Evolutionary conservation across 2,329 filamentous ascomycete species (phyloP).

Genomic region (Claviceps arundinis): DNA sequence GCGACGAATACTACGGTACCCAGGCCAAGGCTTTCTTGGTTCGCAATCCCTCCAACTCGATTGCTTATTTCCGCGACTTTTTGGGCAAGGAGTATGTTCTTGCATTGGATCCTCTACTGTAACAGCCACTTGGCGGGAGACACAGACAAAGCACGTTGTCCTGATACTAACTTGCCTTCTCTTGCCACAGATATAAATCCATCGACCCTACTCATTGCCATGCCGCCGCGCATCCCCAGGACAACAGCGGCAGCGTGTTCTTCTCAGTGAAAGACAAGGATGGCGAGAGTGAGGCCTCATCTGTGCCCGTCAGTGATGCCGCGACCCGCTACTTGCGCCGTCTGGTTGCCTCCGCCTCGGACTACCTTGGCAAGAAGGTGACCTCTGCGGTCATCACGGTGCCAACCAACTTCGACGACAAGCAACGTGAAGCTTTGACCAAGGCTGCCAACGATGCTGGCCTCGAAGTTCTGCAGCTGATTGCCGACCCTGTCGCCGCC

Average conservation of each 20-base stretch:
- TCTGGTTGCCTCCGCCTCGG: constrained; percentile 69
- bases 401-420: constrained; percentile 83
- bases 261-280: constrained; percentile 74
- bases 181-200: constrained; percentile 57
- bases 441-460: constrained; percentile 68
- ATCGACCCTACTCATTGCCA: constrained; percentile 95
- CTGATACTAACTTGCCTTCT: neutral
- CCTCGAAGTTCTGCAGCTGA: constrained; percentile 82
- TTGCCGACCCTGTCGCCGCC: constrained; percentile 80
- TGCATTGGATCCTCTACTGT: neutral
- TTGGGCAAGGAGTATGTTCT: constrained; percentile 72
- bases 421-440: constrained; percentile 69
- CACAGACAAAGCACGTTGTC: neutral
- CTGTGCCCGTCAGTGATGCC: constrained; percentile 65
- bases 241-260: constrained; percentile 55
- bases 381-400: constrained; percentile 91
- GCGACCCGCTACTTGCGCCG: constrained; percentile 75
- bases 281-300: constrained; percentile 48
- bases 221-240: constrained; percentile 78
- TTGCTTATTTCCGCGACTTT: constrained; percentile 93
- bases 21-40: constrained; percentile 92
- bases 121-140: neutral
- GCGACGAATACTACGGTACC: constrained; percentile 91
- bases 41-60: constrained; percentile 83
- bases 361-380: constrained; percentile 85